These are phyloP conservation scores for Solanum sitiens DNA, from an alignment of 257 asterid species.

Conservation along the genomic window DNA sequence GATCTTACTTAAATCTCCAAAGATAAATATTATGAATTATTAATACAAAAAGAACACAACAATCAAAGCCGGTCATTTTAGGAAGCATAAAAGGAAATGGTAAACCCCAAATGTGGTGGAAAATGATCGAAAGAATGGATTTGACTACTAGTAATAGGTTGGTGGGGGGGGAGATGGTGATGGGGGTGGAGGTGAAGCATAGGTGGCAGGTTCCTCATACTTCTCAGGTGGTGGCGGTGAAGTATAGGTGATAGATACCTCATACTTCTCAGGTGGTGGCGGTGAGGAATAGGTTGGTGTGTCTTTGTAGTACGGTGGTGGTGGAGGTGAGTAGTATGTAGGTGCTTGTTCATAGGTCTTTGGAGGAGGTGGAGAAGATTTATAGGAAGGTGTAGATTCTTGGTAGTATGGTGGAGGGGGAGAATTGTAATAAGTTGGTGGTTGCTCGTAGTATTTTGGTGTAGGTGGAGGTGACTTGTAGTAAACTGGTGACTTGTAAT, in stretches of 20 bases:
- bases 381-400: background rate
- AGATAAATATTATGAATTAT: background rate
- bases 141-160: background rate
- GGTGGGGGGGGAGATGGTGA: background rate
- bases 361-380: background rate
- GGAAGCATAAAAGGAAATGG: background rate
- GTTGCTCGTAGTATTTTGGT: background rate
- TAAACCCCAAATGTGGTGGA: background rate
- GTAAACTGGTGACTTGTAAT: background rate
- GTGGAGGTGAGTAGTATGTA: background rate
- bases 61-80: background rate
- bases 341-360: background rate
- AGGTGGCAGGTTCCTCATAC: background rate
- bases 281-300: background rate
- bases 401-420: background rate
- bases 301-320: background rate
- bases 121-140: background rate
- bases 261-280: background rate
- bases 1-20: background rate
- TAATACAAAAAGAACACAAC: background rate
- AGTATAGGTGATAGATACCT: background rate
- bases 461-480: background rate
- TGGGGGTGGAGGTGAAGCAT: background rate
- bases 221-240: background rate
- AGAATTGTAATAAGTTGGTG: background rate